Base-by-base conservation (phyloP, 1,284 basidiomycete species). In the Bondarzewia mesenterica region DNA sequence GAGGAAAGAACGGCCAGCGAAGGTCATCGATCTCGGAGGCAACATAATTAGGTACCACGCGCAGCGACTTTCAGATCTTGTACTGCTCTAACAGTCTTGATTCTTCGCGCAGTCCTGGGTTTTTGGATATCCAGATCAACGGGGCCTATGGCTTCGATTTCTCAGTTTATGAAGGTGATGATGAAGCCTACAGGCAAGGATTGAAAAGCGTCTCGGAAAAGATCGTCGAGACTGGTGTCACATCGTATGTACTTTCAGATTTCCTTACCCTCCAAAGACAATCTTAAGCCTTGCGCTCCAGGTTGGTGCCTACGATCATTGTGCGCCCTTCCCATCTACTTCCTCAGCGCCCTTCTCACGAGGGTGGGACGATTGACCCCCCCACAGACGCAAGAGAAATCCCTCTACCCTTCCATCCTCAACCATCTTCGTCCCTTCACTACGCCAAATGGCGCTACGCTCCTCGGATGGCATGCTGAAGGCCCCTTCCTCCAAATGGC, bases 71-170 rank as follows among this genome's bases (percentile, higher is more conserved):
- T 21, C 10, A n/a, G 16, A 32, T n/a, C n/a, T n/a, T 32, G 29
- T n/a, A 32, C 29, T n/a, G n/a, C 29, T 10, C 29, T 32, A 3
- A 16, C 10, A 25, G 41, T 39, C n/a, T 46, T 40, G 25, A 26
- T n/a, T 8, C 39, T 37, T 44, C 5, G n/a, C 35, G 49, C 22
- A 86, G 85, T 57, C 86, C 89, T 4, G 88, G 87, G 1, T 77
- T 84, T 55, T 73, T 91, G 47, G 87, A 90, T 61, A 79, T 85
- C 23, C 89, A 91, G 58, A 81, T 91, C 54, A 91, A 95, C 57
- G 92, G 92, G 43, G 92, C 83, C 6, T 95, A 90, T 63, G 85
- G 87, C 15, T 85, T 93, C 58, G 92, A 95, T 65, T 94, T 94
- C 58, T 90, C 87, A 16, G 78, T 90, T 14, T 84, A 80, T 55